Base-by-base conservation (phyloP, 2,329 filamentous ascomycete genomes). In the Exophiala dermatitidis region DNA sequence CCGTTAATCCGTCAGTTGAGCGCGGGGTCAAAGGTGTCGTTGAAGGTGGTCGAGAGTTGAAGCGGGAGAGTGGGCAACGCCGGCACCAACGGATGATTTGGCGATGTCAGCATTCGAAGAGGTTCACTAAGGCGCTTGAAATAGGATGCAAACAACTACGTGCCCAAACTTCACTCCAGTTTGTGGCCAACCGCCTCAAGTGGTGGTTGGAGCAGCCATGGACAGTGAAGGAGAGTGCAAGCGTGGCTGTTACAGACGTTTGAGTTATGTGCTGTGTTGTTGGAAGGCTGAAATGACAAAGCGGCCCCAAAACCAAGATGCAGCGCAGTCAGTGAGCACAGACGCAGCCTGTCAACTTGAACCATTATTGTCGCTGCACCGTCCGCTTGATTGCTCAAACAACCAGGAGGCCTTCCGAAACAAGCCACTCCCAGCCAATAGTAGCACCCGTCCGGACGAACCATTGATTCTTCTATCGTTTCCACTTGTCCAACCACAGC, bases 121-220 rank as follows among this genome's bases (percentile, higher is more conserved):
- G 30, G 38, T 38, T 48, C 54, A 54, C 54, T 45, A 33, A 54
- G 36, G 50, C 50, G 38, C 41, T 51, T 46, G 4, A 47, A 32
- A 19, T 28, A 26, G 37, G 10, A 29, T 26, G 36, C 26, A 46
- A n/a, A 40, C 26, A 12, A 50, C 30, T 40, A 4, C 32, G 33
- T 6, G 6, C 10, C 10, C 33, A 10, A 34, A 34, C 10, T 10
- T 34, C 6, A 6, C 33, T 34, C 10, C 33, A 10, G 28, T 26
- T 41, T 41, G 38, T 28, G 10, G 38, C 3, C 38, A 28, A 26
- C 19, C 19, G 19, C 19, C 19, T 26, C 3, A 28, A 28, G 7
- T 26, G 38, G 3, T 41, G 7, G 9, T 41, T 9, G 19, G 9
- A 5, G 19, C 5, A 6, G 12, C 12, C 7, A 28, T 41, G 26